phyloP scores from a whole-genome alignment of 2,329 filamentous ascomycete species.

The Ophiostoma pallidulum region DNA sequence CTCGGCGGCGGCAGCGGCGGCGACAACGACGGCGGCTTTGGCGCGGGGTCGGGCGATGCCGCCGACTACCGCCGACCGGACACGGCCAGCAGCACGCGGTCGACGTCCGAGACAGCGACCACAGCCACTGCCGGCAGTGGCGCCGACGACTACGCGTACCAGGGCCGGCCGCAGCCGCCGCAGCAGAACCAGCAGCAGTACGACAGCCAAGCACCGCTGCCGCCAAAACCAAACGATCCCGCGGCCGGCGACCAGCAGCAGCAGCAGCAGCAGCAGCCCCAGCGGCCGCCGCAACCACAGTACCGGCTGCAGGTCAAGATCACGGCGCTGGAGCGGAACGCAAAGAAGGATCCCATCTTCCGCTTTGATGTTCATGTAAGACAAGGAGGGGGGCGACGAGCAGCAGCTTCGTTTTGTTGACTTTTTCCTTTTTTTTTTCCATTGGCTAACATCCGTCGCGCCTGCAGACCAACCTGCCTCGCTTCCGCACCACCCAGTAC shows the following conservation, averaged over 20 bases:
- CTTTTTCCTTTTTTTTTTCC: no score
- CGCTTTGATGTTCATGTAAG: slow-evolving; percentile 94
- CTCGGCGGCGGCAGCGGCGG: no score
- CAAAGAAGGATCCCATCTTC: slow-evolving; percentile 90
- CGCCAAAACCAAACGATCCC: slow-evolving; percentile 2
- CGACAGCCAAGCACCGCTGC: slow-evolving; percentile 6
- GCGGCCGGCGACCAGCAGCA: slow-evolving; percentile 4
- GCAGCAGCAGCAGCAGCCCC: slow-evolving; percentile 40
- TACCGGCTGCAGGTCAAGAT: slow-evolving; percentile 92
- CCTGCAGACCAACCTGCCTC: slow-evolving; percentile 98
- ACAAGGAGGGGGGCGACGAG: no score
- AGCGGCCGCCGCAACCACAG: slow-evolving; percentile 50
- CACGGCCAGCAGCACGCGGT: slow-evolving; percentile 37
- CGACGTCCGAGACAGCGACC: slow-evolving; percentile 34
- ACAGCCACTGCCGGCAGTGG: slow-evolving; percentile 20
- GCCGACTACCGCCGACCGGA: slow-evolving; percentile 35
- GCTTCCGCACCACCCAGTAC: slow-evolving; percentile 95
- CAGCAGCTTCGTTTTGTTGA: no score
- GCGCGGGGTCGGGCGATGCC: slow-evolving; percentile 26
- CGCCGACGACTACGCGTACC: slow-evolving; percentile 22
- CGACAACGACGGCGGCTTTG: slow-evolving; percentile 22
- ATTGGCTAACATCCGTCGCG: no score
- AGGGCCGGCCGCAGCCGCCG: slow-evolving; percentile 22
- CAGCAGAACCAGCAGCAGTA: slow-evolving; percentile 16
- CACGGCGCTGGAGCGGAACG: slow-evolving; percentile 82